Percentiles rank a stretch among this genome's conserved stretches.
Evolutionary conservation across 371 early-diverging fungal species (phyloP).

Genomic region (Mucor racemosus): DNA sequence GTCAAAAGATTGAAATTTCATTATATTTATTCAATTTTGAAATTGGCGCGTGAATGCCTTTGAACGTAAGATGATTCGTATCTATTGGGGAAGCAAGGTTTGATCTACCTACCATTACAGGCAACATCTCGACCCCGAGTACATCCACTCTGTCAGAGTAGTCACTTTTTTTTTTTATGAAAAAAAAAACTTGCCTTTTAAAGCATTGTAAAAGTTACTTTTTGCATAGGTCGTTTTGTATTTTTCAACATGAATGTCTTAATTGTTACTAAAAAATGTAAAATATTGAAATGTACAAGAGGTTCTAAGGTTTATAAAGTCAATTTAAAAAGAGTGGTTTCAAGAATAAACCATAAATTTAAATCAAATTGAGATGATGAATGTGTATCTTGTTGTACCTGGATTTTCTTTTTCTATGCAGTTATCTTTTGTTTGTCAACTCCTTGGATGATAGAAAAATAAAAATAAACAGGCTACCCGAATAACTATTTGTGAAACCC

Average conservation of each 20-base stretch:
- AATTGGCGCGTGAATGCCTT: conserved; percentile 17
- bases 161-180: conserved; percentile 33
- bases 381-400: background rate
- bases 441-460: background rate
- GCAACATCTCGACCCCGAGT: conserved; percentile 38
- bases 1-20: background rate
- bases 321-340: background rate
- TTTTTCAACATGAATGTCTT: conserved; percentile 4
- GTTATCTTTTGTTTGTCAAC: conserved; percentile 3
- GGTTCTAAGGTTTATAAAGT: background rate
- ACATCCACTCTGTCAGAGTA: conserved; percentile 49
- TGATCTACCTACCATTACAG: conserved; percentile 49
- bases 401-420: background rate
- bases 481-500: background rate
- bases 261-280: conserved; percentile 18
- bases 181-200: conserved; percentile 33
- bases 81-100: conserved; percentile 29
- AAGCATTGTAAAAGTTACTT: conserved; percentile 8
- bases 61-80: conserved; percentile 20
- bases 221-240: conserved; percentile 4
- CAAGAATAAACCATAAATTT: no score
- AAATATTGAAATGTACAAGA: conserved; percentile 1
- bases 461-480: background rate
- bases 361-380: background rate
- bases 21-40: conserved; percentile 7